Base-by-base conservation (phyloP, 805 yeast genomes). In the Lachancea kluyveri region DNA sequence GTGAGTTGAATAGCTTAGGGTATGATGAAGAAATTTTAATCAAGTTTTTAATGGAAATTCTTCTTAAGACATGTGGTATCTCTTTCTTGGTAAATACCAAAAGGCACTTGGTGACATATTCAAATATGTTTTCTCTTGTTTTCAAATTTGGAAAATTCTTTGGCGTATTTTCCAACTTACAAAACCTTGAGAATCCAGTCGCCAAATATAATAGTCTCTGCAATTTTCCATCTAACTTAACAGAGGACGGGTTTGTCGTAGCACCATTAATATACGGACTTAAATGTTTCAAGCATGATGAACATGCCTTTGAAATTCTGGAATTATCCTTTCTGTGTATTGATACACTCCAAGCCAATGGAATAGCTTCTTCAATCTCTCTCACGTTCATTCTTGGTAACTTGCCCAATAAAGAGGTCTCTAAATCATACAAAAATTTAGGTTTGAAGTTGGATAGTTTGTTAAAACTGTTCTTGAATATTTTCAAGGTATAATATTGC, bases 321-420 rank as follows among this genome's bases (percentile, higher is more conserved):
- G 47, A 35, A 0, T 70, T 65, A 30, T 72, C 74, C 2, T 64
- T 57, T 24, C 67, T 62, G 44, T 70, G 55, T 3, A 41, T 46
- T 2, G 82, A 67, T 0, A 83, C 58, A 6, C 54, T 54, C 80
- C 86, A 77, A 4, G 74, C 56, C 35, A 84, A 67, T 1, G 87
- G 86, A 52, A 84, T 69, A 0, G 90, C 94, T 46, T 77, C 78
- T n/a, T 72, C 72, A 6, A 84, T 54, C 42, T 83, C 92, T 36
- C 52, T 63, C 0, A 68, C 65, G 31, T 67, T 70, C 56, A 79
- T 70, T 39, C 72, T 78, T 2, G 88, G 77, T 19, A 84, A 52
- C 19, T 72, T 59, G 20, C 62, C 61, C 39, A 82, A 49, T n/a
- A 84, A 45, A 2, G 72, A 63, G 0, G 63, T 46, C 48, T 74